Percentiles rank a stretch among this genome's conserved stretches.
These are phyloP conservation scores for Diutina neorugosa DNA, from an alignment of 1,139 yeast genomes.

Conservation along the genomic window DNA sequence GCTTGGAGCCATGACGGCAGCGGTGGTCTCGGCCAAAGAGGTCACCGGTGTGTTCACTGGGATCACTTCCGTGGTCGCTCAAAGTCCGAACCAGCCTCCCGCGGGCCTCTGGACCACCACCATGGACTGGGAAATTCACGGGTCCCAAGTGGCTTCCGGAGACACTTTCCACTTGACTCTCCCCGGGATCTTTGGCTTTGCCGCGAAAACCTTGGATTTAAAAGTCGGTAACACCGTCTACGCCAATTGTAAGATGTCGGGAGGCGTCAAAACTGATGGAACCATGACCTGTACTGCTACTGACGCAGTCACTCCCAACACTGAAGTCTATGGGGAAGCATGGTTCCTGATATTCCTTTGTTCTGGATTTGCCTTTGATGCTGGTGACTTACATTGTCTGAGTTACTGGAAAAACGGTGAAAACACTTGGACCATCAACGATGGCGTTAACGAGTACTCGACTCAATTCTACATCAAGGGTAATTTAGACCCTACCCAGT, in stretches of 20 bases:
- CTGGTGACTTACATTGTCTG: neutral
- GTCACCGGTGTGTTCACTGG: neutral
- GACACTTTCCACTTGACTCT: neutral
- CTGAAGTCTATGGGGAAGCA: neutral
- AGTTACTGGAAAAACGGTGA: neutral
- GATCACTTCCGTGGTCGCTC: neutral
- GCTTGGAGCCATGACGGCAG: neutral
- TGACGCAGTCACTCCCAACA: slow-evolving; percentile 6
- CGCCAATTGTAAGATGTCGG: slow-evolving; percentile 7
- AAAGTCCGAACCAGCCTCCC: neutral
- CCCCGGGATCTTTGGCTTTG: neutral
- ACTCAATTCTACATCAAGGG: neutral
- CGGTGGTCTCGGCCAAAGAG: neutral
- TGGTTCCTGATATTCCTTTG: neutral
- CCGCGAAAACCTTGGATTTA: neutral
- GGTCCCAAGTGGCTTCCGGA: slow-evolving; percentile 14
- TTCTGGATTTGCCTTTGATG: neutral
- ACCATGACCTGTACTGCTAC: slow-evolving; percentile 16
- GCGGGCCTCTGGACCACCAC: slow-evolving; percentile 13
- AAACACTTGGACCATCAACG: neutral
- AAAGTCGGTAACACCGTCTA: neutral
- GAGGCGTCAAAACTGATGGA: slow-evolving; percentile 17
- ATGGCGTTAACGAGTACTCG: neutral
- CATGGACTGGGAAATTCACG: slow-evolving; percentile 16
- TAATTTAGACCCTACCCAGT: neutral